These are phyloP conservation scores for Caryocar brasiliense DNA, from an alignment of 441 rosid genomes.

Conservation along the genomic window DNA sequence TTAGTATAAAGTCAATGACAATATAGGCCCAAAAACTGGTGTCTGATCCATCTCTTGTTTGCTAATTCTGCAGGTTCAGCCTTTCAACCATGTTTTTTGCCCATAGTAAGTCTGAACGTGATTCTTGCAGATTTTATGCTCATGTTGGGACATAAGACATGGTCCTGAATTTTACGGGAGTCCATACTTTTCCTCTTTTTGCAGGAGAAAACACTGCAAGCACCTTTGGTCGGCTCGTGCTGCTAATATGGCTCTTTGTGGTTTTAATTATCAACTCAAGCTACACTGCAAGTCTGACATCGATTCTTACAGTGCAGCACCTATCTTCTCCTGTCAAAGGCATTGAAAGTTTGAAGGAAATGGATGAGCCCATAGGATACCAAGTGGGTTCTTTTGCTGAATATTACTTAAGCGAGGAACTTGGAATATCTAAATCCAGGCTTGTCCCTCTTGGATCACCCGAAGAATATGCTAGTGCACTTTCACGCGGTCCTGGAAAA, in stretches of 20 bases:
- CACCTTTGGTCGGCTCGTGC: constrained; percentile 73
- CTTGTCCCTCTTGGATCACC: constrained; percentile 66
- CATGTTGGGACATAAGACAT: neutral
- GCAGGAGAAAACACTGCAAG: constrained; percentile 82
- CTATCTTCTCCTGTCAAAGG: constrained; percentile 73
- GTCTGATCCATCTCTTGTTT: constrained; percentile 23
- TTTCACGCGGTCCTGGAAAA: constrained; percentile 48
- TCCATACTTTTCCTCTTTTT: constrained; percentile 12
- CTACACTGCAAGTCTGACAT: constrained; percentile 90
- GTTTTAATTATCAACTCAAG: constrained; percentile 87
- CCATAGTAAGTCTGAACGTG: constrained; percentile 49
- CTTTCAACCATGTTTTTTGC: constrained; percentile 84
- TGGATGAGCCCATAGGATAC: constrained; percentile 59
- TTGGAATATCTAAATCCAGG: constrained; percentile 59
- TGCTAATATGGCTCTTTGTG: constrained; percentile 85
- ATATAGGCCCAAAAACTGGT: neutral
- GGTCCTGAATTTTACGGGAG: constrained; percentile 12
- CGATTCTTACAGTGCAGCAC: constrained; percentile 81
- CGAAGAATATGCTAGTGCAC: constrained; percentile 61
- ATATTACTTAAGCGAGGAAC: constrained; percentile 54
- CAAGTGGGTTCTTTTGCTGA: constrained; percentile 85
- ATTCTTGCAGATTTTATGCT: neutral
- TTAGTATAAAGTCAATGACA: neutral
- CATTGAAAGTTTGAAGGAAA: constrained; percentile 48
- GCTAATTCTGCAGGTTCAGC: constrained; percentile 72